Evolutionary conservation across 2,329 filamentous ascomycete species (phyloP).

Genomic region (Microcyclosporella mali): DNA sequence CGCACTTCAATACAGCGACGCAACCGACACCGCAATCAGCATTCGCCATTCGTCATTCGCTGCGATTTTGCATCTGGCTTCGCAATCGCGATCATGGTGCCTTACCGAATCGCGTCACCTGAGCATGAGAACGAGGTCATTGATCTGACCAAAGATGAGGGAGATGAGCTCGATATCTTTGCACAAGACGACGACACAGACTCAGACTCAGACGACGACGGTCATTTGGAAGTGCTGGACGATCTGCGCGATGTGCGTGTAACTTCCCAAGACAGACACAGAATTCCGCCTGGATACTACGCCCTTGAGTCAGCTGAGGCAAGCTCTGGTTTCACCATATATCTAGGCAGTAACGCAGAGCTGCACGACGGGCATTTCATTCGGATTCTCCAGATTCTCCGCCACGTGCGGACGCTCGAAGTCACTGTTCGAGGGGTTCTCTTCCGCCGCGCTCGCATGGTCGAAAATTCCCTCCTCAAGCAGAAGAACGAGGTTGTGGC

Average conservation of each 20-base stretch:
- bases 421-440: constrained; percentile 36
- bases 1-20: too few relatives aligned
- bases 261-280: too few relatives aligned
- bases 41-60: neutral
- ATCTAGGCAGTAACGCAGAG: constrained; percentile 29
- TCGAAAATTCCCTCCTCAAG: constrained; percentile 33
- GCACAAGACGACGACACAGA: constrained; percentile 12
- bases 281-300: too few relatives aligned
- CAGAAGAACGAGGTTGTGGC: constrained; percentile 40
- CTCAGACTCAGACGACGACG: too few relatives aligned
- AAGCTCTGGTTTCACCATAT: too few relatives aligned
- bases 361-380: constrained; percentile 34
- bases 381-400: constrained; percentile 34
- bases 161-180: neutral
- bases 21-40: too few relatives aligned
- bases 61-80: neutral
- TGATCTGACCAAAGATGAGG: constrained; percentile 1
- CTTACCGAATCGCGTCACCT: neutral
- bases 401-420: constrained; percentile 14
- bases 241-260: too few relatives aligned
- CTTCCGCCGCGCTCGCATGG: constrained; percentile 30
- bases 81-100: neutral
- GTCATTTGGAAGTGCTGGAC: too few relatives aligned
- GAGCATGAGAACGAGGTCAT: neutral
- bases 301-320: too few relatives aligned